Evolutionary conservation across 2,329 filamentous ascomycete genomes (phyloP), one percentile per base, ranked within the genome.

Genomic region (Pyricularia grisea): DNA sequence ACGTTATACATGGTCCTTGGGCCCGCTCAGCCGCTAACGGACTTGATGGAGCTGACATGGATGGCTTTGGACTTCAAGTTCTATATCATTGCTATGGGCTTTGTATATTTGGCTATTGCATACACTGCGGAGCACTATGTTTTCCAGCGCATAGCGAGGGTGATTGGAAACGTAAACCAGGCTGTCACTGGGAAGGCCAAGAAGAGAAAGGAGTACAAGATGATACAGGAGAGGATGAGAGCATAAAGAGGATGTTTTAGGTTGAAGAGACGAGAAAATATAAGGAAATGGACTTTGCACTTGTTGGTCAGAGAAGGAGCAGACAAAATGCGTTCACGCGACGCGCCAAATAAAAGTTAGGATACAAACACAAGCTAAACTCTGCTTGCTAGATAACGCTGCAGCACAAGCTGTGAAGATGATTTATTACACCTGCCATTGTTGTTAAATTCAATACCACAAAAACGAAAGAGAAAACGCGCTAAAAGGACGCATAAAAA

Each of bases 141-240:
- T 4, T 90, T 97, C 71, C 88, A 89, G 50, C 79, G 80, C 27
- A 73, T 97, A 69, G 90, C 93, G 23, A 88, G 87, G 71, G 78
- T 83, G 65, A 81, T 97, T 69, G 93, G 92, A 1, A 81, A 80
- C 33, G 73, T 85, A 20, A 90, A 88, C 75, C 79, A 85, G 67
- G 79, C 77, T n/a, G 68, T 93, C 77, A 79, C 86, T 73, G 78
- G 85, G 67, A 84, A 83, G 75, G 80, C 82, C 63, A 97, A 97
- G 82, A 88, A 90, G 79, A 86, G 93, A 72, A 97, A 97, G 79
- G 83, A 89, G 80, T 97, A 97, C 77, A 98, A 98, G 81, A 74
- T 92, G 25, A 89, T 97, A 33, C 76, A 87, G 67, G 91, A 95
- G 75, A 82, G 87, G 69, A 91, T 90, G 85, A 79, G 80, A 68